These are phyloP conservation scores for Coix lacrymajobi DNA, from an alignment of 176 grass and related monocot species.

Conservation along the genomic window DNA sequence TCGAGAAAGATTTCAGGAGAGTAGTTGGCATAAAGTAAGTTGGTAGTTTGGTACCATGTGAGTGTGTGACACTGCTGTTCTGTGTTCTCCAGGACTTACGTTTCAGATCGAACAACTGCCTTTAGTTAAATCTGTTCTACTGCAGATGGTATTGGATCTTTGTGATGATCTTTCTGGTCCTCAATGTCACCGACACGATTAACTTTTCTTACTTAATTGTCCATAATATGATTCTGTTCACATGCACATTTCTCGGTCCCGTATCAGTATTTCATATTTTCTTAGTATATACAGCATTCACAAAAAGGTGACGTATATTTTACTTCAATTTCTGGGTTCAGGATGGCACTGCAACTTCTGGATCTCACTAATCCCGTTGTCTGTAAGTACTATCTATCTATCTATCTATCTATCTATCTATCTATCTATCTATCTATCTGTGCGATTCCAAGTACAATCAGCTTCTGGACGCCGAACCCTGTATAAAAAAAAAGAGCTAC, in stretches of 20 bases:
- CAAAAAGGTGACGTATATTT: not conserved
- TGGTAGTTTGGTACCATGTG: constrained; percentile 27
- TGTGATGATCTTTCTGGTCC: constrained; percentile 79
- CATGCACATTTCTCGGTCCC: not conserved
- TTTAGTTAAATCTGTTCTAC: not conserved
- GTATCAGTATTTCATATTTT: not conserved
- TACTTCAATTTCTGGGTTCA: constrained; percentile 21
- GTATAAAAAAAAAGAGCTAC: not conserved
- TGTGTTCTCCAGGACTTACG: not conserved
- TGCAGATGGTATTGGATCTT: constrained; percentile 85
- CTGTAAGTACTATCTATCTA: constrained; percentile 55
- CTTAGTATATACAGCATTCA: not conserved
- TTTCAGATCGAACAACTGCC: not conserved
- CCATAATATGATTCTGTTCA: no score
- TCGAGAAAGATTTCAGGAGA: constrained; percentile 75
- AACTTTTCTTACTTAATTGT: not conserved
- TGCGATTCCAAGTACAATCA: not conserved
- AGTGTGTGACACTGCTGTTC: no score
- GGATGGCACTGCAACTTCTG: constrained; percentile 82
- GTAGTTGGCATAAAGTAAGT: constrained; percentile 90
- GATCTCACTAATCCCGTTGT: constrained; percentile 70
- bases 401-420: no score
- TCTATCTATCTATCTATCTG: no score
- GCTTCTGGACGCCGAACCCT: not conserved
- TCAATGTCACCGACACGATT: constrained; percentile 51